A percentile compares a stretch with the other conserved stretches of the same genome.
Evolutionary conservation across 164 flowering plant species (phyloP).

Genomic region (Paratinospora sagittata): DNA sequence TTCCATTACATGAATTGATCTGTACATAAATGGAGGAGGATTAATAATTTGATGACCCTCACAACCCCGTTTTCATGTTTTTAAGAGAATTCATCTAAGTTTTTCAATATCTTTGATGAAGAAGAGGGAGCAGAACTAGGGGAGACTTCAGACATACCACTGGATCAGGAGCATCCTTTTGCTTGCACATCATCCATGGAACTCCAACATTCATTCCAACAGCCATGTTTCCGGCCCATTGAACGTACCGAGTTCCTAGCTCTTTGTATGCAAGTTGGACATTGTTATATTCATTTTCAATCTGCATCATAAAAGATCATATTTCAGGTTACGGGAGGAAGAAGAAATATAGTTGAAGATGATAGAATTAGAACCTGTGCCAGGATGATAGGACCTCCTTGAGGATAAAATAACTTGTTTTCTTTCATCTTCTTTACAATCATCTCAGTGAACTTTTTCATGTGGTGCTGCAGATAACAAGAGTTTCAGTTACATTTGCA

Average conservation of each 20-base stretch:
- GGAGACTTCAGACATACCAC: constrained; percentile 39
- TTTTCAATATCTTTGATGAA: not conserved
- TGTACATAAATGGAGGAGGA: constrained; percentile 15
- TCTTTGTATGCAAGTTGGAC: constrained; percentile 55
- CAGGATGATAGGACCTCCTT: constrained; percentile 60
- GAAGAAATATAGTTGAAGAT: not conserved
- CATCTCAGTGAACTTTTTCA: constrained; percentile 37
- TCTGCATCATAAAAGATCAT: constrained; percentile 28
- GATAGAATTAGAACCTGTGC: constrained; percentile 29
- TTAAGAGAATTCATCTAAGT: not conserved
- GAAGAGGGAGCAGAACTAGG: not conserved
- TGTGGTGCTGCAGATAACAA: constrained; percentile 32
- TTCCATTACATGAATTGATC: constrained; percentile 94
- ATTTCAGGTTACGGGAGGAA: not conserved
- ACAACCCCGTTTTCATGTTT: not conserved
- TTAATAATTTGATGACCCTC: not conserved
- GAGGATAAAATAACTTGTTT: constrained; percentile 44
- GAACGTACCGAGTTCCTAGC: constrained; percentile 46
- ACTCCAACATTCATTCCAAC: constrained; percentile 44
- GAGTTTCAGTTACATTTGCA: not conserved
- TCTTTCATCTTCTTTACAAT: constrained; percentile 37
- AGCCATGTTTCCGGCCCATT: constrained; percentile 89
- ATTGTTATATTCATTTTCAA: constrained; percentile 84
- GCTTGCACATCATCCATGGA: constrained; percentile 99
- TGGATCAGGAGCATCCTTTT: constrained; percentile 77